Base-by-base conservation (phyloP, 169 alveolate species). In the Toxoplasma gondii region DNA sequence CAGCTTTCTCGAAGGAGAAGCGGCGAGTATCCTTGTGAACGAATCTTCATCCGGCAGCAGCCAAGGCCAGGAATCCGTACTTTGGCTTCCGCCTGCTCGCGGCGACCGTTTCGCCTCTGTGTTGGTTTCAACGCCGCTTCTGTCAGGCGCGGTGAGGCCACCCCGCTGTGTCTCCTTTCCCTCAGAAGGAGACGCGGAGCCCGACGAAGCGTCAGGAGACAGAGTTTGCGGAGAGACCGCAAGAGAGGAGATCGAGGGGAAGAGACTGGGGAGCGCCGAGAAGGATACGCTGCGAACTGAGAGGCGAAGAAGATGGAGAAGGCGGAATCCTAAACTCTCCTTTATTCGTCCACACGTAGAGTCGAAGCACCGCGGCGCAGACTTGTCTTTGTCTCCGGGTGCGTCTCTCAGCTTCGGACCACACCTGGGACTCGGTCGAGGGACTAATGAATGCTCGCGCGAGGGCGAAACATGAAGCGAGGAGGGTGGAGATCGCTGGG, bases 291-390 rank as follows among this genome's bases (percentile, higher is more conserved):
- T 82, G 67, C 90, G 67, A 10, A 82, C 41, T 10, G 41, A 12
- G 64, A 44, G 41, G 64, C 90, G 90, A 38, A 82, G 53, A 27
- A 82, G 67, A 82, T 39, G 67, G 31, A 82, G 90, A 7, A 82
- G 90, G 29, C 38, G 41, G 34, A 44, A 82, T 12, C 44, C 90
- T 4, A 64, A 82, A 44, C 84, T 74, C 45, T 16, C 29, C 22
- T 64, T 16, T 27, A 64, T 27, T 16, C 74, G 9, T 31, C 7
- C 74, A 31, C 34, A 10, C n/a, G 7, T 7, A 27, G 74, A 27
- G 7, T 64, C n/a, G 74, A 64, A 64, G 74, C 29, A 4, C 22
- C 74, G 74, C 74, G 31, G 24, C 74, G 24, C 29, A 12, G 58
- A 4, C 12, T 4, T 27, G 24, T 19, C 74, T 64, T 64, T 31